Base-by-base conservation (phyloP, 2,329 filamentous ascomycete species). In the Coniosporium tulheliwenetii region DNA sequence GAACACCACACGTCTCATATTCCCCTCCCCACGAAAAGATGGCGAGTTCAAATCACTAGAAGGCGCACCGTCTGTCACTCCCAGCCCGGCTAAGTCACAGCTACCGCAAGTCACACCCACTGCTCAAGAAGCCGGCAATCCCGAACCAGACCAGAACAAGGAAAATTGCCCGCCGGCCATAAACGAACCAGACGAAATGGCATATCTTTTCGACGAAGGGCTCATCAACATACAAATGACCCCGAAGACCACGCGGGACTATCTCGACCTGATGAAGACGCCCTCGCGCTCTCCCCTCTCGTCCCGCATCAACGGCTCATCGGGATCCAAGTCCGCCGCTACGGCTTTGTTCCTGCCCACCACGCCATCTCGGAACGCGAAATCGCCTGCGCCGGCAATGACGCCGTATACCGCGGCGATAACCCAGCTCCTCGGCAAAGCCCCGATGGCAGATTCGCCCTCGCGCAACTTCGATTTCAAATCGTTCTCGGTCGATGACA, bases 1-100 rank as follows among this genome's bases (percentile, higher is more conserved):
- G 51, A 69, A 73, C 15, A 86, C 81, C 1, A 71, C 81, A 44
- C 70, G 85, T 43, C 60, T 87, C 2, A 66, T 91, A 1, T 91
- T 91, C 52, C 81, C 84, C 1, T 86, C 81, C 0, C 83, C 83
- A 2, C 70, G 77, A 36, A 81, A 80, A 47, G 72, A 76, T 29
- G 73, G 71, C 31, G 66, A 74, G 37, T 62, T 70, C 1, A 84
- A 77, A 53, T 70, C 73, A 15, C 65, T 84, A 2, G 70, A 71
- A 38, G 74, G 79, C 55, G 58, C 30, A 39, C 47, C 41, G 19
- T 26, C 19, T 26, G 19, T 26, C 19, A 26, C 19, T 26, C 19
- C 19, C 19, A 26, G 19, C 41, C 50, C 13, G 45, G 45, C 16
- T 40, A 62, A 62, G 14, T 26, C 38, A 47, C 10, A 41, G 38